Evolutionary conservation across 371 early-diverging fungal species (phyloP).

Genomic region (Mortierella sp.): DNA sequence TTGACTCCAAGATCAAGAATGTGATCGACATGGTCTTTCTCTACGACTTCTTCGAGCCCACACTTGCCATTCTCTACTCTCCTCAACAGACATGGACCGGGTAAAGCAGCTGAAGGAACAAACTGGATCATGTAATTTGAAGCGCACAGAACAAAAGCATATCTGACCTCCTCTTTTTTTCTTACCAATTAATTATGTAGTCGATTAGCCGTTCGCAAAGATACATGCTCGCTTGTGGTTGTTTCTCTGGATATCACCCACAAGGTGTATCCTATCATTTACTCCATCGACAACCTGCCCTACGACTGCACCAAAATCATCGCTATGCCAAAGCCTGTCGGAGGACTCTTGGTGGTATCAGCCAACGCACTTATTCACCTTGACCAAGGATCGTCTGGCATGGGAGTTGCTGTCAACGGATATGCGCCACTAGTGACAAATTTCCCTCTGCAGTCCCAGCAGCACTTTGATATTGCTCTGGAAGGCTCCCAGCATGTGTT

Average conservation of each 20-base stretch:
- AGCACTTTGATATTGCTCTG: conserved; percentile 60
- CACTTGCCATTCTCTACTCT: conserved; percentile 94
- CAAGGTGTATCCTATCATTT: conserved; percentile 85
- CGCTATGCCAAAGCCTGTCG: conserved; percentile 88
- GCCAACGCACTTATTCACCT: conserved; percentile 89
- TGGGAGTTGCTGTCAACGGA: conserved; percentile 83
- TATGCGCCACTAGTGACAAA: conserved; percentile 68
- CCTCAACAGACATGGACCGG: conserved; percentile 90
- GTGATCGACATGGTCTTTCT: conserved; percentile 94
- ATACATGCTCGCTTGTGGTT: conserved; percentile 86
- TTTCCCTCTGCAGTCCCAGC: conserved; percentile 59
- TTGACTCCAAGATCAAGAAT: conserved; percentile 81
- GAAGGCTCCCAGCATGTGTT: conserved; percentile 72
- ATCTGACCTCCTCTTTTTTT: neutral
- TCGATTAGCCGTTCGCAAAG: conserved; percentile 78
- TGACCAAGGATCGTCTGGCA: conserved; percentile 86
- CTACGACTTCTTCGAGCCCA: conserved; percentile 93
- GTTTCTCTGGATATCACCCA: conserved; percentile 89
- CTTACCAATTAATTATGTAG: conserved; percentile 46
- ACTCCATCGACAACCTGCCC: conserved; percentile 83
- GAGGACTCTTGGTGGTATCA: conserved; percentile 88
- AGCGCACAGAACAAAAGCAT: neutral
- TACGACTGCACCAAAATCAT: conserved; percentile 82
- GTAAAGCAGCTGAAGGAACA: conserved; percentile 61
- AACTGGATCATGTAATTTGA: neutral